A percentile compares a stretch with the other conserved stretches of the same genome.
Conservation (phyloP, 441 rosid species). For the Pelargonium australe region DNA sequence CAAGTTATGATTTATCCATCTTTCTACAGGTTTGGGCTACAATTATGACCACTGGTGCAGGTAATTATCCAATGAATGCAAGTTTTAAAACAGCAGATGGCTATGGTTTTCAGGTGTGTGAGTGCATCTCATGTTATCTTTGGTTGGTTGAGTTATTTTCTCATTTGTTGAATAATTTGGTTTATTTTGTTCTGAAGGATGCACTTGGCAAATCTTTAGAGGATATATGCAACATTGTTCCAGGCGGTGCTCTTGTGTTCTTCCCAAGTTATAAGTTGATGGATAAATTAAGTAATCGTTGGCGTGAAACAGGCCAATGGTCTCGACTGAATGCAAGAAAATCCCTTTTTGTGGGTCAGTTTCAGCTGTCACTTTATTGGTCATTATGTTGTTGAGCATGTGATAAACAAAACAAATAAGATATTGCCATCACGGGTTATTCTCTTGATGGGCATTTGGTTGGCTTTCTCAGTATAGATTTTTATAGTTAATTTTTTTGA, state of each 20-base stretch:
- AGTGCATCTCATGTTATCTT: constrained; percentile 15
- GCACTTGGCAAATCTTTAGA: constrained; percentile 81
- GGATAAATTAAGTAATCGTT: constrained; percentile 81
- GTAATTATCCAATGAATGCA: constrained; percentile 71
- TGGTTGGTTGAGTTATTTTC: constrained; percentile 18
- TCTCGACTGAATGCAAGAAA: constrained; percentile 58
- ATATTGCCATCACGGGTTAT: constrained; percentile 7
- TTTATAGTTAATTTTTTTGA: constrained; percentile 8
- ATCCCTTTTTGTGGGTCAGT: constrained; percentile 66
- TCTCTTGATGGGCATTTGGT: neutral
- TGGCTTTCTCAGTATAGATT: constrained; percentile 12
- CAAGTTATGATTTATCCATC: constrained; percentile 21
- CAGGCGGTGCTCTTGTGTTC: constrained; percentile 87
- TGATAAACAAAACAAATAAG: constrained; percentile 3
- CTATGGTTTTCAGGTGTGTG: constrained; percentile 73
- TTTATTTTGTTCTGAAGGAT: constrained; percentile 51
- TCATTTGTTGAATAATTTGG: constrained; percentile 12
- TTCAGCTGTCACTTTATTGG: constrained; percentile 6
- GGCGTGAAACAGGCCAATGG: constrained; percentile 97
- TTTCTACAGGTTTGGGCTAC: constrained; percentile 74
- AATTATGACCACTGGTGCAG: constrained; percentile 65
- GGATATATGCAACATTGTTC: constrained; percentile 74
- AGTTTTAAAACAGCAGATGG: constrained; percentile 86
- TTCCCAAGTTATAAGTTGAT: constrained; percentile 97
- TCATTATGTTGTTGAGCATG: constrained; percentile 5